These are phyloP conservation scores for Fusarium sp. DNA, from an alignment of 2,329 filamentous ascomycete species.

Conservation along the genomic window DNA sequence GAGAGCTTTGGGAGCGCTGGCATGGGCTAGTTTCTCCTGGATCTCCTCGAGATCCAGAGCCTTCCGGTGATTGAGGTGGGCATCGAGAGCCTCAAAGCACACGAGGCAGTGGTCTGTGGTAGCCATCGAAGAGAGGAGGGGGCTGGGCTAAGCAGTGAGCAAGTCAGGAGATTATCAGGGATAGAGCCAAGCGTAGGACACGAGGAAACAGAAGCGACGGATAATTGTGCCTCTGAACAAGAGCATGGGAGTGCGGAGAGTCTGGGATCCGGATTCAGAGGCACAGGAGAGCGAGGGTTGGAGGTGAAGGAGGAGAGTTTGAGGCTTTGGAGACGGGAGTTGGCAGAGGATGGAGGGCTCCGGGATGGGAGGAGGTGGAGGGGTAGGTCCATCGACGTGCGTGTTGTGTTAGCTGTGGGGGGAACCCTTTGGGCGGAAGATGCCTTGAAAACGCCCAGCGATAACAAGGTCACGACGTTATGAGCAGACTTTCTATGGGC, in stretches of 20 bases:
- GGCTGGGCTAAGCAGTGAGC: constrained; percentile 6
- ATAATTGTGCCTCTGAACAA: constrained; percentile 17
- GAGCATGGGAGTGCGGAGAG: constrained; percentile 22
- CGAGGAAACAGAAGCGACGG: constrained; percentile 17
- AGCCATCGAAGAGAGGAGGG: constrained; percentile 71
- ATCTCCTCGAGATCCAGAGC: constrained; percentile 76
- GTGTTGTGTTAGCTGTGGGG: constrained; percentile 5
- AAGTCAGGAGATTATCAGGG: constrained; percentile 11
- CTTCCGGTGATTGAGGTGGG: constrained; percentile 78
- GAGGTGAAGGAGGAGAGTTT: constrained; percentile 1
- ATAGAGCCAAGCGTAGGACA: constrained; percentile 20
- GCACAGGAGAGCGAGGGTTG: constrained; percentile 5
- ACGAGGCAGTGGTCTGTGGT: constrained; percentile 87
- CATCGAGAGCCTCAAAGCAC: constrained; percentile 89
- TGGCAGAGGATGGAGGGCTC: constrained; percentile 27
- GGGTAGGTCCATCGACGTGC: neutral
- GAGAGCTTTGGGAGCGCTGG: constrained; percentile 36
- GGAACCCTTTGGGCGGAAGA: constrained; percentile 2
- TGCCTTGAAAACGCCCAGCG: neutral
- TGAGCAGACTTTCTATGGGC: neutral
- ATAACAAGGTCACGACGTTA: neutral
- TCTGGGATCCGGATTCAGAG: constrained; percentile 4
- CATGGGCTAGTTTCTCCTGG: constrained; percentile 70
- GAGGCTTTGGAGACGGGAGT: neutral
- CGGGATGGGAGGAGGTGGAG: constrained; percentile 24